phyloP scores from a whole-genome alignment of 2,329 filamentous ascomycete genomes.

The Scytalidium lignicola region DNA sequence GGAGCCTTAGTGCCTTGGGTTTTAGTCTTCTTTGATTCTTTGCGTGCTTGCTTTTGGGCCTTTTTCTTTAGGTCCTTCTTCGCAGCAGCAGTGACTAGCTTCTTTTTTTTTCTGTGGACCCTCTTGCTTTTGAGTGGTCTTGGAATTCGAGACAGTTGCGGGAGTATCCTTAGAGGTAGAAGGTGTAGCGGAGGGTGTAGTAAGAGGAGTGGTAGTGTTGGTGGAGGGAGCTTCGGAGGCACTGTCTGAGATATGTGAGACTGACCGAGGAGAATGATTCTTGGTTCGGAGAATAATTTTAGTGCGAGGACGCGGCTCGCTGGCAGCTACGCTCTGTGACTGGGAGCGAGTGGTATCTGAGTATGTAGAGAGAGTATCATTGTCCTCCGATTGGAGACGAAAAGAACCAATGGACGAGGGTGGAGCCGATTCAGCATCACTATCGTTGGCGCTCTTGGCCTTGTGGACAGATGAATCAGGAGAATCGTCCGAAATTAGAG shows the following conservation, averaged over 20 bases:
- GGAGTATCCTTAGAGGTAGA: not conserved
- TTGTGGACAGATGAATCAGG: not conserved
- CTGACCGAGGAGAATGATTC: not conserved
- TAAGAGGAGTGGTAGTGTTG: too few species aligned
- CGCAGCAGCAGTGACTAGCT: not conserved
- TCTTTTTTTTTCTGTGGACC: not conserved
- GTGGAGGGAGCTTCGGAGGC: not conserved
- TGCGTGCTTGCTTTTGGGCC: slow-evolving; percentile 12
- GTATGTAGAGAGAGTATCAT: not conserved
- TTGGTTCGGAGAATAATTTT: not conserved
- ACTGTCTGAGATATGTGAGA: not conserved
- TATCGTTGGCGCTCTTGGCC: not conserved
- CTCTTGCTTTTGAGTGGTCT: not conserved
- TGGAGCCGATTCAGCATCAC: not conserved
- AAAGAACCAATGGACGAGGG: not conserved
- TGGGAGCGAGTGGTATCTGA: not conserved
- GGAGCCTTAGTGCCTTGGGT: not conserved
- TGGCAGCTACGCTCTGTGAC: not conserved
- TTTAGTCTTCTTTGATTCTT: slow-evolving; percentile 7
- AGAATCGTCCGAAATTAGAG: not conserved
- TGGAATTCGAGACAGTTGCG: not conserved
- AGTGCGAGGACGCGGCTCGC: not conserved
- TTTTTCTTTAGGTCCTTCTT: slow-evolving; percentile 6
- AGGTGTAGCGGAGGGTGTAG: not conserved
- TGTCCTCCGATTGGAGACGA: not conserved